Conservation (phyloP, 169 alveolate genomes). For the Cryptosporidium viatorum region DNA sequence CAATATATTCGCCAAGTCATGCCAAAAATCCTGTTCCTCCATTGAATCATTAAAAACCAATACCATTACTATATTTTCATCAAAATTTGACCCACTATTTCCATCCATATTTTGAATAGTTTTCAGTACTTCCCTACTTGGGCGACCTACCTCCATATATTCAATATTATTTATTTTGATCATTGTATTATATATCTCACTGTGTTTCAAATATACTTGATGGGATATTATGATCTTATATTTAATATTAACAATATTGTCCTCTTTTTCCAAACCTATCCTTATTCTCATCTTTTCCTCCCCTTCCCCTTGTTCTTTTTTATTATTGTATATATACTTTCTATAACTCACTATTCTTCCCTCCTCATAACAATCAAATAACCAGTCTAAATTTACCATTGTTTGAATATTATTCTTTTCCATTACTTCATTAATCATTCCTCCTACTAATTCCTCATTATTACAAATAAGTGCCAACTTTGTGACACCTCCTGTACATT, state of each 20-base stretch:
- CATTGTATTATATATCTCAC: background rate
- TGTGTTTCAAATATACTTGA: conserved; percentile 15
- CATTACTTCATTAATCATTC: background rate
- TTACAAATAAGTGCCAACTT: conserved; percentile 17
- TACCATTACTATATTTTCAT: background rate
- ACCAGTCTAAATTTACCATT: conserved; percentile 23
- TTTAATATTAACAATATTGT: background rate
- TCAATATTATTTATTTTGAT: background rate
- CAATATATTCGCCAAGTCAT: conserved; percentile 22
- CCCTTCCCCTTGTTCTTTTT: background rate
- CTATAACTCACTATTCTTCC: conserved; percentile 42
- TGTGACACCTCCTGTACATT: background rate
- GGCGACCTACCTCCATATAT: conserved; percentile 41
- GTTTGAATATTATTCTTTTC: conserved; percentile 19
- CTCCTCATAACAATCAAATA: conserved; percentile 70
- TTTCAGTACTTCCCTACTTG: conserved; percentile 10
- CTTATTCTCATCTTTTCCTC: background rate
- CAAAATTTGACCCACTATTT: background rate
- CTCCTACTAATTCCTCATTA: background rate
- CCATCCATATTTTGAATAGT: background rate
- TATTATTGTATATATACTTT: background rate
- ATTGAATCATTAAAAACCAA: conserved; percentile 24
- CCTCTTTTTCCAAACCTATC: background rate
- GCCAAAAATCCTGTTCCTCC: conserved; percentile 74
- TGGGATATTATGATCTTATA: conserved; percentile 18